Evolutionary conservation across 2,329 filamentous ascomycete genomes (phyloP), one percentile per base, ranked within the genome.

Genomic region (Botrytis squamosa): DNA sequence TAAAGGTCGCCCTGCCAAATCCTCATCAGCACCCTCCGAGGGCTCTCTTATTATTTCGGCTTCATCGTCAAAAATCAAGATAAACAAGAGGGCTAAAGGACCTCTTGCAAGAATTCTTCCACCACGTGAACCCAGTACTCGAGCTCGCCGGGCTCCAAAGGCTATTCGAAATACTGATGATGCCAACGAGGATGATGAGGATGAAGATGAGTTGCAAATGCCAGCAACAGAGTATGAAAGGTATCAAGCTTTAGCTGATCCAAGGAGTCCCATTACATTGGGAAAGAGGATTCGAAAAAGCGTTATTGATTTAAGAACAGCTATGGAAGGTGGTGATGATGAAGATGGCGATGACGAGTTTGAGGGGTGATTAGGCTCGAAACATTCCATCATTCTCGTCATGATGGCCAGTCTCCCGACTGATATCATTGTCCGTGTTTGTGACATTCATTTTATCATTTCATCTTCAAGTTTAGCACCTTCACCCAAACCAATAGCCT

Each of bases 201-300:
- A 74, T 18, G 71, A 75, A 22, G 71, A 75, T 33, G 59, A 74
- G 40, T 46, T 75, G 25, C 70, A 73, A 25, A 74, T 77, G 60
- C 77, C 78, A 55, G 75, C 66, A 44, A 77, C 75, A 29, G 79
- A 80, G 71, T 81, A 81, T 73, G 80, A 81, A 36, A 76, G 73
- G 14, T 81, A 74, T 52, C 79, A 79, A 57, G 79, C 78, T 38
- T 62, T 79, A 10, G 77, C 75, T 25, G 76, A 75, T n/a, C 78
- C 79, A 25, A 75, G 75, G 8, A 76, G 73, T 66, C 74, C 74
- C 14, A 64, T 77, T 14, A 59, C 73, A 16, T 55, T 80, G 49
- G 77, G 78, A 33, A 81, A 81, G 75, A 70, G 79, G n/a, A 69
- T 72, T n/a, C 42, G 79, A 33, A 79, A 77, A 72, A 63, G 62